Evolutionary conservation across 1,284 basidiomycete genomes (phyloP), one percentile per base, ranked within the genome.

Genomic region (Marasmius fiardii): DNA sequence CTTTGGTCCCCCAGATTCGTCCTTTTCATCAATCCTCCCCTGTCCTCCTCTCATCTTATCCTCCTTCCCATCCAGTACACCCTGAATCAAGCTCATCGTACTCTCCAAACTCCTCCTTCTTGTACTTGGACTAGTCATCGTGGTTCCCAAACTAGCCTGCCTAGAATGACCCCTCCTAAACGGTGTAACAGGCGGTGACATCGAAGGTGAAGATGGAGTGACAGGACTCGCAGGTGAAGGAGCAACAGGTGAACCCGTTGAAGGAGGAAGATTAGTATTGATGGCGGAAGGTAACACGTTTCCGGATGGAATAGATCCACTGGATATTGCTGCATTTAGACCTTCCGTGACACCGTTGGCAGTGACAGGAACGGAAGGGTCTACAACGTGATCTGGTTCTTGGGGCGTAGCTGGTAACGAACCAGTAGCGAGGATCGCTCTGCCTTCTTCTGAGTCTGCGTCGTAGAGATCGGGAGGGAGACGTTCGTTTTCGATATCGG

Each of bases 401-500:
- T 49, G 31, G 2, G 88, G 82, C 0, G 85, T 81, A 68, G 62
- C 77, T 59, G 62, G 85, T 71, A 62, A 76, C 59, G 67, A 81
- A 66, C 57, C 57, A 20, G 55, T 64, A 68, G 41, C 66, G 62
- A 86, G 74, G 65, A 81, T 76, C 58, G 83, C 85, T 62, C 80
- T 83, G 52, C 85, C 88, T 70, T 88, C 88, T 60, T 86, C 82
- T 16, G 88, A 88, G 58, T 86, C 83, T 3, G 91, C 91, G 67
- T 98, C 95, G 68, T 95, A 91, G 23, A 99, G 83, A 26, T 98
- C 95, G 1, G 96, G 96, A 12, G 95, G 96, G 26, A 98, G 77
- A 45, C 93, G 88, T 74, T 99, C 96, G 75, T 99, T 98, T 76
- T 99, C 96, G 65, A 99, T 98, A 78, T 99, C 97, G 41, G 93